These are phyloP conservation scores for Ceratobasidium sp. DNA, from an alignment of 1,284 basidiomycete species.

Conservation along the genomic window DNA sequence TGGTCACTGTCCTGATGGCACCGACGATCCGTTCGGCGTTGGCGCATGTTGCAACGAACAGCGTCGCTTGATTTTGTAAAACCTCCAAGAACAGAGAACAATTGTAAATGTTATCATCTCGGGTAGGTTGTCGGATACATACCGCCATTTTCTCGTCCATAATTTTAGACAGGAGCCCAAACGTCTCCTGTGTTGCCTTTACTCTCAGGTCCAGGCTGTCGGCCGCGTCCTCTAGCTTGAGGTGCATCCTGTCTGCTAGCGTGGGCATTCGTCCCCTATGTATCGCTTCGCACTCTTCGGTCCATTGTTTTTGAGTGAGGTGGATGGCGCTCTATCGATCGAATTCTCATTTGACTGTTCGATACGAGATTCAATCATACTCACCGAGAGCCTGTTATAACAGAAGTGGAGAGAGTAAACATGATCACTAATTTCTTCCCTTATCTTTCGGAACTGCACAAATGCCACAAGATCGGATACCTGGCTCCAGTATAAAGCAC, in stretches of 20 bases:
- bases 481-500: not conserved
- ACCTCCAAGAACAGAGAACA: not conserved
- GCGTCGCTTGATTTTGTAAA: conserved; percentile 2
- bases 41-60: not conserved
- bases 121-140: not conserved
- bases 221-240: not conserved
- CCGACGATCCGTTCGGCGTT: not conserved
- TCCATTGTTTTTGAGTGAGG: conserved; percentile 18
- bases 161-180: not conserved
- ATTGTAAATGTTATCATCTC: not conserved
- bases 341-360: not conserved
- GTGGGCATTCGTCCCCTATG: not conserved
- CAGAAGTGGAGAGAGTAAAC: conserved; percentile 12
- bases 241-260: not conserved
- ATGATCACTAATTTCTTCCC: conserved; percentile 3
- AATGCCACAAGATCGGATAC: not conserved
- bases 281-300: not conserved
- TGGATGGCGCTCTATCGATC: not conserved
- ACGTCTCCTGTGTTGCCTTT: not conserved
- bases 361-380: not conserved
- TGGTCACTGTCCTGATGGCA: conserved; percentile 13
- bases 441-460: not conserved
- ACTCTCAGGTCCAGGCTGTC: not conserved
- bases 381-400: conserved; percentile 5
- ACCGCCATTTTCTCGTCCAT: conserved; percentile 23